Conservation (phyloP, 1,139 yeast genomes). For the Magnusiomyces tetraspermus region DNA sequence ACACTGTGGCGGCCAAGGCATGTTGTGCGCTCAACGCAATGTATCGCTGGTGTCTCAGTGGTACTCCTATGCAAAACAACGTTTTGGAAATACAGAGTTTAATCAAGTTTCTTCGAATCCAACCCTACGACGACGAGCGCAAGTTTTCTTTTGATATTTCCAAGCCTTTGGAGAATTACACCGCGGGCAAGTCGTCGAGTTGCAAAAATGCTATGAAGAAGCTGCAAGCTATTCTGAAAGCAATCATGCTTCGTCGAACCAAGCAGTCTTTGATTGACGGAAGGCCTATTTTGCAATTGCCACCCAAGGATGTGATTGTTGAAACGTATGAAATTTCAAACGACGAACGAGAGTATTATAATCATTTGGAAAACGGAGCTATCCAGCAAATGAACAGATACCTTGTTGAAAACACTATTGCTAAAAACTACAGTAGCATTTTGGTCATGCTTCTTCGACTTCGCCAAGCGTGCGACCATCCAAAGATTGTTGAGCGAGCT, state of each 20-base stretch:
- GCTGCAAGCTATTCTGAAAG: conserved; percentile 64
- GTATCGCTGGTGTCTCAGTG: conserved; percentile 75
- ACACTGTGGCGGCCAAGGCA: conserved; percentile 58
- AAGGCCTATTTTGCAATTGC: conserved; percentile 56
- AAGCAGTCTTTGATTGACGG: conserved; percentile 73
- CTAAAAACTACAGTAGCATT: conserved; percentile 44
- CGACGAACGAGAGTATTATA: conserved; percentile 49
- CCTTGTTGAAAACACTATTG: conserved; percentile 32
- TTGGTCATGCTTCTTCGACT: conserved; percentile 67
- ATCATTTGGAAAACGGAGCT: conserved; percentile 48
- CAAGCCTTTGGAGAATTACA: conserved; percentile 40
- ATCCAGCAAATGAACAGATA: conserved; percentile 48
- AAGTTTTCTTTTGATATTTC: conserved; percentile 53
- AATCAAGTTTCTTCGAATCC: conserved; percentile 58
- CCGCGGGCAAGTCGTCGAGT: conserved; percentile 10
- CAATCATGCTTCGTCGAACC: conserved; percentile 70
- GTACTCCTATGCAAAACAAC: conserved; percentile 90
- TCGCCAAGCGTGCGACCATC: conserved; percentile 88
- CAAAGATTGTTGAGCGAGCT: conserved; percentile 62
- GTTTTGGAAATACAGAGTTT: conserved; percentile 74
- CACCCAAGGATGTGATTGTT: conserved; percentile 48
- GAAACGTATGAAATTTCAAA: conserved; percentile 45
- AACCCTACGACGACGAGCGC: conserved; percentile 40
- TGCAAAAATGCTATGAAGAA: conserved; percentile 42
- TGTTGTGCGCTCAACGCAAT: conserved; percentile 46